These are phyloP conservation scores for Penstemon barbatus DNA, from an alignment of 257 asterid genomes.

Conservation along the genomic window DNA sequence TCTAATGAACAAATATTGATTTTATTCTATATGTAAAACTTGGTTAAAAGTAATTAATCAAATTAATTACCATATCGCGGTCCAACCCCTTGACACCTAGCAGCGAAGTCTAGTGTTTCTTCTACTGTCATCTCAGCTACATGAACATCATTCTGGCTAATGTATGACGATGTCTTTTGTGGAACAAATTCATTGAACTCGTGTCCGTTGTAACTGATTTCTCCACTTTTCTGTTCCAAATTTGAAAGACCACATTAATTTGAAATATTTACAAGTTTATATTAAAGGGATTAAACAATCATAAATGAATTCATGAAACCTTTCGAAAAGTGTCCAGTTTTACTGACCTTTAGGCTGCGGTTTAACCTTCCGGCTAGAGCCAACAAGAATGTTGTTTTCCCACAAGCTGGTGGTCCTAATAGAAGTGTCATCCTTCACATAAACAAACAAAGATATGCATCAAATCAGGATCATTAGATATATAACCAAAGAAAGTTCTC, in stretches of 20 bases:
- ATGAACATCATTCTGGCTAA: slow-evolving; percentile 74
- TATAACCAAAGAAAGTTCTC: too few relatives aligned
- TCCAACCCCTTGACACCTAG: slow-evolving; percentile 70
- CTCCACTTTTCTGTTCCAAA: slow-evolving; percentile 50
- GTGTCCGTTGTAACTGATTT: slow-evolving; percentile 65
- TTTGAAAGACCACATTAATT: background rate
- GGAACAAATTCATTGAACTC: slow-evolving; percentile 54
- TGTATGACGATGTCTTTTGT: slow-evolving; percentile 60
- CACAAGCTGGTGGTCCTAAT: slow-evolving; percentile 70
- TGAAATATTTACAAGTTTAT: background rate
- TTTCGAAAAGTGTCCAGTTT: background rate
- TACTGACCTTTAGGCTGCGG: slow-evolving; percentile 48
- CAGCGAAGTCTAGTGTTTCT: slow-evolving; percentile 68
- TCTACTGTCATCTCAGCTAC: slow-evolving; percentile 70
- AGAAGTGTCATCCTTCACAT: slow-evolving; percentile 60
- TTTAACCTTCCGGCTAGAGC: slow-evolving; percentile 63
- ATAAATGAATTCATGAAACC: too few relatives aligned
- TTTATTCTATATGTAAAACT: background rate
- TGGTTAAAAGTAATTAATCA: background rate
- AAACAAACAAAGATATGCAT: background rate
- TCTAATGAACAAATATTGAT: background rate
- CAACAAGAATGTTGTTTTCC: slow-evolving; percentile 63
- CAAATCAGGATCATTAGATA: background rate
- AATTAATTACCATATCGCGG: slow-evolving; percentile 49
- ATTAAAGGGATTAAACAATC: background rate